phyloP scores from a whole-genome alignment of 306 rosid genomes.

The Trifolium subterraneum region DNA sequence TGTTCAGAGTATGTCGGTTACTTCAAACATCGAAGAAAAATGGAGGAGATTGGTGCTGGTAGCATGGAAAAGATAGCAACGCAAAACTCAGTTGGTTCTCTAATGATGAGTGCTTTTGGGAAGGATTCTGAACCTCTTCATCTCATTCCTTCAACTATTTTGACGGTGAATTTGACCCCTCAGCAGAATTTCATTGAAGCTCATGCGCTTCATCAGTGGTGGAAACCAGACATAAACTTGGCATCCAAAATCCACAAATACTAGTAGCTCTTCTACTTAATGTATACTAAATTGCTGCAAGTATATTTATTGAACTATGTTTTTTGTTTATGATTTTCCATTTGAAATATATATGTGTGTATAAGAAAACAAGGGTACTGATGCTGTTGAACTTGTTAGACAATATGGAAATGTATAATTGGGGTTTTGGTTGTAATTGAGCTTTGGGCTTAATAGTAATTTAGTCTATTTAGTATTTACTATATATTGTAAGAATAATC shows the following conservation, averaged over 20 bases:
- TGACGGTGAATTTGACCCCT: constrained; percentile 56
- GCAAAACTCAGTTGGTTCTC: constrained; percentile 70
- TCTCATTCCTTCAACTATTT: constrained; percentile 83
- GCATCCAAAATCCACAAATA: constrained; percentile 58
- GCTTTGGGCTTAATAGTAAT: too few species aligned
- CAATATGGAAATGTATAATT: too few species aligned
- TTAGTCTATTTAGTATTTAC: too few species aligned
- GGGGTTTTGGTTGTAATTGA: too few species aligned
- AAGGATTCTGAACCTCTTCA: constrained; percentile 77
- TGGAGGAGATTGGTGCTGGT: constrained; percentile 88
- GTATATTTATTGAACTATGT: too few species aligned
- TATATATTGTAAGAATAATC: too few species aligned
- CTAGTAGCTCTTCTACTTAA: constrained; percentile 34
- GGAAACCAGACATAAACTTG: constrained; percentile 62
- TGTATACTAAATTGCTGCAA: neutral
- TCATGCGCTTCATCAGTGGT: constrained; percentile 97
- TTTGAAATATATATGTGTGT: too few species aligned
- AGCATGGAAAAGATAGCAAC: constrained; percentile 78
- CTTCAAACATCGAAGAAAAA: constrained; percentile 79
- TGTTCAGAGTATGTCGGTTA: constrained; percentile 85
- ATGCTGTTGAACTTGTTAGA: too few species aligned
- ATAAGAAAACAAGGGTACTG: too few species aligned
- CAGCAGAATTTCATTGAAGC: constrained; percentile 64
- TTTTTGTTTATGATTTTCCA: too few species aligned
- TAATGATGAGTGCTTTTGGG: constrained; percentile 70